Percentiles rank a stretch among this genome's conserved stretches.
Conservation (phyloP, 352 stramenopile genomes). For the Phytophthora aleatoria region DNA sequence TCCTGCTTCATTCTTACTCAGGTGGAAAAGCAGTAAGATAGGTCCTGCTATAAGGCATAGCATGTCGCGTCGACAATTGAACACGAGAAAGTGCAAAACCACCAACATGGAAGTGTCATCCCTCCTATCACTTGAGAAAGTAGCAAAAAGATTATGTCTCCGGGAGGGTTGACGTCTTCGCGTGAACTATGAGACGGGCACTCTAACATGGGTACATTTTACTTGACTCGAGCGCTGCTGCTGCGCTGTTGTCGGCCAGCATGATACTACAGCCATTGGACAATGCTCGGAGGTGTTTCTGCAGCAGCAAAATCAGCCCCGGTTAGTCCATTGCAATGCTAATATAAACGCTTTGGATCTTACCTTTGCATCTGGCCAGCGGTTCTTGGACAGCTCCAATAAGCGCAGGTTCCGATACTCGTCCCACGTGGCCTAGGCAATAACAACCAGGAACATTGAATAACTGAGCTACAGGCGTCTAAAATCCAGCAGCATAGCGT, state of each 20-base stretch:
- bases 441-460: constrained; percentile 6
- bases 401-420: constrained; percentile 70
- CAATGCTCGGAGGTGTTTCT: constrained; percentile 68
- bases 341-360: background rate
- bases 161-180: constrained; percentile 4
- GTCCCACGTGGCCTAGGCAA: constrained; percentile 57
- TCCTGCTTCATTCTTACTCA: constrained; percentile 1
- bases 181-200: constrained; percentile 22
- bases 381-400: constrained; percentile 70
- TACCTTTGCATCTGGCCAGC: constrained; percentile 70
- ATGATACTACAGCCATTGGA: constrained; percentile 85
- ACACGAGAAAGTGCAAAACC: constrained; percentile 7
- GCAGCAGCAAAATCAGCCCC: background rate
- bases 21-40: constrained; percentile 3
- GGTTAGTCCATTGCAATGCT: constrained; percentile 7
- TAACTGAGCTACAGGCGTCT: background rate
- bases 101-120: constrained; percentile 9
- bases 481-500: background rate
- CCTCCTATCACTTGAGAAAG: background rate
- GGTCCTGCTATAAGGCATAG: constrained; percentile 8
- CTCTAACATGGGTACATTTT: constrained; percentile 21
- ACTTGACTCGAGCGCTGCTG: background rate
- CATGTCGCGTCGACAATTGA: constrained; percentile 1
- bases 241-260: constrained; percentile 31
- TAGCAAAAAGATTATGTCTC: background rate